Evolutionary conservation across 257 asterid genomes (phyloP).

Genomic region (Echium plantagineum): DNA sequence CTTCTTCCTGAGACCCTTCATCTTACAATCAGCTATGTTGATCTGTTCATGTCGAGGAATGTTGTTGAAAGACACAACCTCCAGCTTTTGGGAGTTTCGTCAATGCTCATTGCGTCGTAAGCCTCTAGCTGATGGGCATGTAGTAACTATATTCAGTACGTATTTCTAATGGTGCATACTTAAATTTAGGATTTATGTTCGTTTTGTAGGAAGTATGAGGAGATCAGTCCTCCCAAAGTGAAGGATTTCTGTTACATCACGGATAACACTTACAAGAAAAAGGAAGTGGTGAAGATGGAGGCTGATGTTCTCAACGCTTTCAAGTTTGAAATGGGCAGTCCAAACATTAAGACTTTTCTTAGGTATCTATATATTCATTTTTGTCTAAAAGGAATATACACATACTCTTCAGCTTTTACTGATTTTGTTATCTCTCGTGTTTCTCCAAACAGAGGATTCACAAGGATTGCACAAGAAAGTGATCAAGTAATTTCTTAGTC

Average conservation of each 20-base stretch:
- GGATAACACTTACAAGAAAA: conserved; percentile 49
- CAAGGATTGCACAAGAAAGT: conserved; percentile 47
- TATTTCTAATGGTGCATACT: conserved; percentile 1
- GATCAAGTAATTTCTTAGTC: conserved; percentile 24
- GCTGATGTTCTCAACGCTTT: conserved; percentile 70
- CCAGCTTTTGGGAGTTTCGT: conserved; percentile 92
- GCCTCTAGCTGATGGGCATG: conserved; percentile 10
- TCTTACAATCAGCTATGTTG: conserved; percentile 54
- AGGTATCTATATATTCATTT: conserved; percentile 22
- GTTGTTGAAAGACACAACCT: conserved; percentile 47
- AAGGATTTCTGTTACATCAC: conserved; percentile 72
- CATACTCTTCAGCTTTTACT: conserved; percentile 9
- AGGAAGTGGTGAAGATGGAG: conserved; percentile 83
- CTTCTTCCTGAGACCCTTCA: conserved; percentile 70
- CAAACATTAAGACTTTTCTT: conserved; percentile 67
- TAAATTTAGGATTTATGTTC: not conserved
- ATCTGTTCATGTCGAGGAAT: conserved; percentile 50
- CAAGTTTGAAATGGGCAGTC: conserved; percentile 77
- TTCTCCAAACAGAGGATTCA: conserved; percentile 42
- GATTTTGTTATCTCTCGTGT: conserved; percentile 3
- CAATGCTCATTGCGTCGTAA: conserved; percentile 97
- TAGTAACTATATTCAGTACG: not conserved
- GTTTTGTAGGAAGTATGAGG: conserved; percentile 69
- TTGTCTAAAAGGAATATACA: not conserved
- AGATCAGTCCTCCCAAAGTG: conserved; percentile 72